Percentiles rank a stretch among this genome's conserved stretches.
Conservation (phyloP, 306 rosid genomes). For the Acacia acuminata region DNA sequence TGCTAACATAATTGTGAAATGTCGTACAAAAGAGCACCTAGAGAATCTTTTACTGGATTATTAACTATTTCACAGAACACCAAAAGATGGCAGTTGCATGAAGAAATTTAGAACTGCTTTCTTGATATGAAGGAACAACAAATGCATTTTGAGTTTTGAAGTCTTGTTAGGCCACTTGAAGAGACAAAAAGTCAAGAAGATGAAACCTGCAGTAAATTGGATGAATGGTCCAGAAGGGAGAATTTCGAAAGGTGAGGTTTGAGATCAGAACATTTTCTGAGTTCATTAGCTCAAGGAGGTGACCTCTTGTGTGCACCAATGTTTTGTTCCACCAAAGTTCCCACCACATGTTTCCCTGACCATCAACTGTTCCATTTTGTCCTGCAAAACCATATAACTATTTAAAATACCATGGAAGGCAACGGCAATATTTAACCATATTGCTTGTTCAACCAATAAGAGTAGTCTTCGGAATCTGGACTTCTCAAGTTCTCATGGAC, state of each 20-base stretch:
- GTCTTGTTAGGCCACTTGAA: background rate
- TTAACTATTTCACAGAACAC: constrained; percentile 5
- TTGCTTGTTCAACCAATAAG: background rate
- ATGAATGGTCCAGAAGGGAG: constrained; percentile 98
- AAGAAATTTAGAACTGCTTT: background rate
- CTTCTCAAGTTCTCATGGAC: background rate
- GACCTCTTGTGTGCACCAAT: constrained; percentile 84
- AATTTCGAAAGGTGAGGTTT: constrained; percentile 85
- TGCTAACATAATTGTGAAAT: background rate
- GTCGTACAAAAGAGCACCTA: background rate
- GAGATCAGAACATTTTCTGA: constrained; percentile 73
- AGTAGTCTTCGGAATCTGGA: background rate
- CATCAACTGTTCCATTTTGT: constrained; percentile 87
- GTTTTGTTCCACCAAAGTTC: constrained; percentile 99
- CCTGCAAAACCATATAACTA: constrained; percentile 53
- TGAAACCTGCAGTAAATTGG: constrained; percentile 92
- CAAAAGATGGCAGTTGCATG: background rate
- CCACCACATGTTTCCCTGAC: constrained; percentile 98
- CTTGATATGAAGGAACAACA: background rate
- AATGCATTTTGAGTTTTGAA: background rate
- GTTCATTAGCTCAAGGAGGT: constrained; percentile 84
- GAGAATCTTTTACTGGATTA: background rate
- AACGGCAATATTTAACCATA: background rate
- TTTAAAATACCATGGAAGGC: background rate
- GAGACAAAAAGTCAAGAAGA: constrained; percentile 19